Base-by-base conservation (phyloP, 2,329 filamentous ascomycete species). In the Calonectria pteridis region DNA sequence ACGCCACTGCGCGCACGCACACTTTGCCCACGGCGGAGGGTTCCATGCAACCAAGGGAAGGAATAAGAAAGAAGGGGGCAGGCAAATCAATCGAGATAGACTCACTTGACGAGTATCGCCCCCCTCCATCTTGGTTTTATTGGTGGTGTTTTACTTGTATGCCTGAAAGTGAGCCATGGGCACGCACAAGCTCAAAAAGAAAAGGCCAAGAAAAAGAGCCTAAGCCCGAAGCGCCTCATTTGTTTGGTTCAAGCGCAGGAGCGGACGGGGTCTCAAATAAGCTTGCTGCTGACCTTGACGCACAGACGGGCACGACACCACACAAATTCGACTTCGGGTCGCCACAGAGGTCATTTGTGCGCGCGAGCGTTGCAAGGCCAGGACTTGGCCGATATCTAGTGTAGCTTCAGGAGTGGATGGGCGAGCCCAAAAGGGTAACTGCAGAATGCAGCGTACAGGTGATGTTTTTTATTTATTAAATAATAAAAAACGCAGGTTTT, bases 211-310 rank as follows among this genome's bases (percentile, higher is more conserved):
- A n/a, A n/a, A n/a, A n/a, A n/a, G n/a, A 53, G n/a, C 29, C 46
- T 69, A 69, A 51, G 67, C 29, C 55, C 26, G 26, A 69, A 69
- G 67, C 67, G 58, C 53, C 46, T 50, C 46, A 13, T 35, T 59
- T 23, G 53, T 55, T 67, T 50, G 64, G 64, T 31, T 37, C n/a
- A 16, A 18, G 18, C 50, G n/a, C 33, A 43, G 14, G n/a, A 35
- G 26, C 33, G 29, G 35, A 31, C 16, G 53, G 55, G 64, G 26
- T 46, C 49, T 53, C 55, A 62, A 62, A 62, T 69, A 63, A 69
- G 67, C 67, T 69, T 69, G 67, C 67, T 69, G 55, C 55, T 69
- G 55, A 69, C 55, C 31, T 63, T 63, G 55, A 68, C 67, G 59
- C 67, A 63, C 67, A 63, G 67, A 69, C 67, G 55, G 46, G 49